Conservation (phyloP, 768 basidiomycete genomes). For the Russula virescens region DNA sequence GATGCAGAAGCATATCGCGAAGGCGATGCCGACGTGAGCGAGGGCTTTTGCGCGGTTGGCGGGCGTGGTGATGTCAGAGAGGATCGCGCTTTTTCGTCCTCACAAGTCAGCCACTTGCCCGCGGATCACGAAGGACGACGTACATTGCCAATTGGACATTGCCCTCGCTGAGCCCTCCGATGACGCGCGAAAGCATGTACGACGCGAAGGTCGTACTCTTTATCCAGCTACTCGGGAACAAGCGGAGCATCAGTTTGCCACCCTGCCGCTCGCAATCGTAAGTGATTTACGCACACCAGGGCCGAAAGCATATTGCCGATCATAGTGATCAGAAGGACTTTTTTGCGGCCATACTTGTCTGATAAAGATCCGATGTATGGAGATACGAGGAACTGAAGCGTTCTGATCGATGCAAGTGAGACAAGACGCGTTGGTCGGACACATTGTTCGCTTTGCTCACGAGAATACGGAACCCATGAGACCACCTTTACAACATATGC, state of each 20-base stretch:
- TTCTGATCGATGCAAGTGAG: slow-evolving; percentile 37
- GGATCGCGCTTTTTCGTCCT: slow-evolving; percentile 62
- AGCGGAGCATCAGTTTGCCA: slow-evolving; percentile 5
- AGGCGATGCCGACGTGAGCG: slow-evolving; percentile 92
- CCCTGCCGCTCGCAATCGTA: slow-evolving; percentile 3
- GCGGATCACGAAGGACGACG: slow-evolving; percentile 29
- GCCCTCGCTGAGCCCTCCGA: slow-evolving; percentile 93
- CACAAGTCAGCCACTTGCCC: not conserved
- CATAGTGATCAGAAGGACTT: slow-evolving; percentile 81
- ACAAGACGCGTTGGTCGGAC: not conserved
- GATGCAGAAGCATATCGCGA: slow-evolving; percentile 89
- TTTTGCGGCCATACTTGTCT: slow-evolving; percentile 86
- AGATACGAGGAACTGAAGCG: slow-evolving; percentile 78
- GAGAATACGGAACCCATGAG: slow-evolving; percentile 93
- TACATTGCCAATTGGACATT: slow-evolving; percentile 96
- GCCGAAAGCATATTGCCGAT: slow-evolving; percentile 91
- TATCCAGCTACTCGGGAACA: slow-evolving; percentile 60
- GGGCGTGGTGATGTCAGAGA: slow-evolving; percentile 84
- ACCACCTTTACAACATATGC: slow-evolving; percentile 45
- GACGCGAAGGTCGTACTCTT: slow-evolving; percentile 86
- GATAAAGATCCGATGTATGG: slow-evolving; percentile 79
- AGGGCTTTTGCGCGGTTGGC: slow-evolving; percentile 79
- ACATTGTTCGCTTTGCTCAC: slow-evolving; percentile 40
- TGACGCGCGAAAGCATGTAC: slow-evolving; percentile 82
- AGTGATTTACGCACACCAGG: slow-evolving; percentile 51